Evolutionary conservation across 495 filamentous ascomycete species (phyloP).

Genomic region (Physcia stellaris): DNA sequence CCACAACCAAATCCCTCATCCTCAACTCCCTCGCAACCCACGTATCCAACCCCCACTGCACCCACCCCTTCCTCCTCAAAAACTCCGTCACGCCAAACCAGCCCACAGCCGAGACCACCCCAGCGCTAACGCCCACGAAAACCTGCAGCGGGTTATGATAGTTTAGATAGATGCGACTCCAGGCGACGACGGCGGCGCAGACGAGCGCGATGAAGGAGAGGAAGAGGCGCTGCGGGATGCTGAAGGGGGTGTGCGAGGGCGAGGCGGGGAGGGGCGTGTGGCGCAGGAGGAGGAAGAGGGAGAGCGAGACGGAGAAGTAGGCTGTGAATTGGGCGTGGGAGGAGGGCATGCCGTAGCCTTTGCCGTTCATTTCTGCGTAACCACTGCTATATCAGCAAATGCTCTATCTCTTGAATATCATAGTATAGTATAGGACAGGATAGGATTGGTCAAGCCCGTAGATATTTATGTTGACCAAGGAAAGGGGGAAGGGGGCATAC

Average conservation of each 20-base stretch:
- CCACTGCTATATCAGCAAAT: not conserved
- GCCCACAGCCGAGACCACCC: slow-evolving; percentile 49
- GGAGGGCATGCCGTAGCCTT: slow-evolving; percentile 98
- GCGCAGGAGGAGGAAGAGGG: slow-evolving; percentile 68
- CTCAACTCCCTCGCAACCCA: slow-evolving; percentile 51
- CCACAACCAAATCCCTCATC: slow-evolving; percentile 71
- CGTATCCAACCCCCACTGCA: slow-evolving; percentile 61
- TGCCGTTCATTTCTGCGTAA: slow-evolving; percentile 59
- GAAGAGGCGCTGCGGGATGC: slow-evolving; percentile 40
- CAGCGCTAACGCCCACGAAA: slow-evolving; percentile 59
- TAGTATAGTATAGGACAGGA: not conserved
- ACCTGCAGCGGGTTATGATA: slow-evolving; percentile 92
- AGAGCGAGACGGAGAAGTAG: slow-evolving; percentile 74
- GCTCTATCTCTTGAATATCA: not conserved
- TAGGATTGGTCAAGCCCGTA: not conserved
- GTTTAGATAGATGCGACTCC: slow-evolving; percentile 74
- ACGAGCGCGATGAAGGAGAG: slow-evolving; percentile 42
- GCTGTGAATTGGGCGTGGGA: slow-evolving; percentile 90
- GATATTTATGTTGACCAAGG: no score
- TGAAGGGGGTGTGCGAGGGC: slow-evolving; percentile 37
- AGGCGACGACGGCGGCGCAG: slow-evolving; percentile 56
- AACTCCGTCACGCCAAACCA: slow-evolving; percentile 67
- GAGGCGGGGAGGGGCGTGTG: slow-evolving; percentile 44
- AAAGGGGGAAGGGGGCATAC: slow-evolving; percentile 26
- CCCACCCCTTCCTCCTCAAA: slow-evolving; percentile 44